These are phyloP conservation scores for Eremomyces bilateralis DNA, from an alignment of 495 filamentous ascomycete species.

Conservation along the genomic window DNA sequence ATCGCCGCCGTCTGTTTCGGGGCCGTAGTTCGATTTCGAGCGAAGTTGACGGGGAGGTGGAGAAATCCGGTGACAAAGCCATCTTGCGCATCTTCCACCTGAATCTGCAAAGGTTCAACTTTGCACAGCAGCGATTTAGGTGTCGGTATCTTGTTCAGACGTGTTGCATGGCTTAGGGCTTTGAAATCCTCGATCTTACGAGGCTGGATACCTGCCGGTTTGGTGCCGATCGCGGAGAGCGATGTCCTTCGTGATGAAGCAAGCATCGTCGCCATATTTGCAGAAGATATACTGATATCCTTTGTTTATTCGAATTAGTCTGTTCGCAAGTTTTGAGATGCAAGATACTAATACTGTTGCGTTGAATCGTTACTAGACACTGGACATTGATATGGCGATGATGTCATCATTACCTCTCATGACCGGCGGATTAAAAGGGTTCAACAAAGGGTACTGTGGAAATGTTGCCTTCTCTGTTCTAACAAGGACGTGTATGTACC, in stretches of 20 bases:
- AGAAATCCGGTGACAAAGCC: conserved; percentile 5
- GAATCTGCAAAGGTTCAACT: conserved; percentile 3
- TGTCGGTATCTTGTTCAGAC: background rate
- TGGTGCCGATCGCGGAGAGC: background rate
- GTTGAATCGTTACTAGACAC: background rate
- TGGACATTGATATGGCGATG: background rate
- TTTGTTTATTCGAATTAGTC: background rate
- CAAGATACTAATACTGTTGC: background rate
- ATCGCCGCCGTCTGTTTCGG: conserved; percentile 17
- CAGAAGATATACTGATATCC: background rate
- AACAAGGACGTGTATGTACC: too few relatives aligned
- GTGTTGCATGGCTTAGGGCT: background rate
- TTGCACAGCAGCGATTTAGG: background rate
- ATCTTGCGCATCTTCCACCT: conserved; percentile 5
- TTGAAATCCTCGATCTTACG: background rate
- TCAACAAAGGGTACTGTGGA: too few relatives aligned
- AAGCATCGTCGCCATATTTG: too few relatives aligned
- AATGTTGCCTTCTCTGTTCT: too few relatives aligned
- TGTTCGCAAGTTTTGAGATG: background rate
- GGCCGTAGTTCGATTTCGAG: background rate
- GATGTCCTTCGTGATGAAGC: background rate
- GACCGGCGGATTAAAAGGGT: too few relatives aligned
- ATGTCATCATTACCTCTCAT: background rate
- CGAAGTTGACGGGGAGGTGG: conserved; percentile 3
- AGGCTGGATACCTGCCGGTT: background rate